Evolutionary conservation across 23 red algal species (phyloP).

Genomic region (Gracilaria gracilis): DNA sequence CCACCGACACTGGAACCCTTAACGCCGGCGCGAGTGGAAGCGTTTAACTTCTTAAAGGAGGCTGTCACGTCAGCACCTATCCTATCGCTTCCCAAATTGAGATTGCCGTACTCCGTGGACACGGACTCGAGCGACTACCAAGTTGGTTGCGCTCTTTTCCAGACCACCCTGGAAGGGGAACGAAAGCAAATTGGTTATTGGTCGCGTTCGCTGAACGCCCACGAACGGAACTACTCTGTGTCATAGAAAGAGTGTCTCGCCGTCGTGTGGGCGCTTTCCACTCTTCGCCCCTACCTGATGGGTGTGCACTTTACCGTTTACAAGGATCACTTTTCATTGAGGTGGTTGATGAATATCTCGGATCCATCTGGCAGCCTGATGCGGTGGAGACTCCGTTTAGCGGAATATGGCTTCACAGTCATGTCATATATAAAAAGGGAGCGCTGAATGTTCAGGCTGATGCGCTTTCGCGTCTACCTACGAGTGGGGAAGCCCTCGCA

Average conservation of each 20-base stretch:
- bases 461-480: too few relatives aligned
- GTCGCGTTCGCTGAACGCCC: background rate
- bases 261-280: constrained; percentile 1
- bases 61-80: background rate
- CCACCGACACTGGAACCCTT: background rate
- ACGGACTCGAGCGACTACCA: background rate
- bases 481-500: too few relatives aligned
- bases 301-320: constrained; percentile 17
- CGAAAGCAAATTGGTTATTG: constrained; percentile 1
- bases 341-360: constrained; percentile 14
- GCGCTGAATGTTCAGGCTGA: too few relatives aligned
- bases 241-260: background rate
- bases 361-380: background rate
- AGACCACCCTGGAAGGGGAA: background rate
- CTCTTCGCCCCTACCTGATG: background rate
- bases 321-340: constrained; percentile 5
- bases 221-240: constrained; percentile 1
- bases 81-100: background rate
- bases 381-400: background rate
- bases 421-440: too few relatives aligned
- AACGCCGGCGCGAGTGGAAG: background rate
- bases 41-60: background rate
- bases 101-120: background rate
- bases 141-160: background rate
- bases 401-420: too few relatives aligned